Base-by-base conservation (phyloP, 2,329 filamentous ascomycete species). In the Zalaria obscura region DNA sequence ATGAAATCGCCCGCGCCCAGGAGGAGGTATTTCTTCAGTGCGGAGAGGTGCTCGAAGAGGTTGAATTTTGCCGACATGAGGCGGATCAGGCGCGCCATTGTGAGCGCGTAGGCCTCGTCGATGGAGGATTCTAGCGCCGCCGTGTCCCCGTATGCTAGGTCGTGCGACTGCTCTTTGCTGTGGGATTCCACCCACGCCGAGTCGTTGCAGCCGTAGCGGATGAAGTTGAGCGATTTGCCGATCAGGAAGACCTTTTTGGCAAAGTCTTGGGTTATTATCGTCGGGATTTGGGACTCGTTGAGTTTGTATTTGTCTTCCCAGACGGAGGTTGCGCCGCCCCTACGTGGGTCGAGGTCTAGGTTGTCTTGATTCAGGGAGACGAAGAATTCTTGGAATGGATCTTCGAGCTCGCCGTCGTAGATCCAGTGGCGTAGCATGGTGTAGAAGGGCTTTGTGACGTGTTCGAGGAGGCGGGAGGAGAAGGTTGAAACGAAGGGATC, bases 261-360 rank as follows among this genome's bases (percentile, higher is more conserved):
- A 62, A 98, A 95, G 46, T 94, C 88, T 36, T 82, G 73, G 0
- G 86, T 93, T 51, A 95, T 87, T 54, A 96, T 96, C 35, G 81
- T 88, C 0, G 91, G 91, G 25, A 95, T 79, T 83, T 95, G 91
- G 38, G 75, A 72, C 44, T 83, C 73, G 51, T 84, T 80, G 33
- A 95, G 71, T 55, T 85, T 83, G 63, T 94, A 98, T 59, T 96
- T 96, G 61, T 94, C 87, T 60, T 96, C 88, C 91, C 91, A 98
- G 2, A 96, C 88, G 50, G 88, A 95, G 32, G 82, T 88, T 10
- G 84, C 83, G 25, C 76, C 80, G 27, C 66, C 63, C 40, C 62
- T 61, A 29, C 58, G 55, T 40, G 59, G 56, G 32, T 57, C 55
- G 36, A 60, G 58, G 27, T 58, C 55, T 35, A 69, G 62, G 36